A percentile compares a stretch with the other conserved stretches of the same genome.
These are phyloP conservation scores for Solanum ossicruentum DNA, from an alignment of 257 asterid species.

Conservation along the genomic window DNA sequence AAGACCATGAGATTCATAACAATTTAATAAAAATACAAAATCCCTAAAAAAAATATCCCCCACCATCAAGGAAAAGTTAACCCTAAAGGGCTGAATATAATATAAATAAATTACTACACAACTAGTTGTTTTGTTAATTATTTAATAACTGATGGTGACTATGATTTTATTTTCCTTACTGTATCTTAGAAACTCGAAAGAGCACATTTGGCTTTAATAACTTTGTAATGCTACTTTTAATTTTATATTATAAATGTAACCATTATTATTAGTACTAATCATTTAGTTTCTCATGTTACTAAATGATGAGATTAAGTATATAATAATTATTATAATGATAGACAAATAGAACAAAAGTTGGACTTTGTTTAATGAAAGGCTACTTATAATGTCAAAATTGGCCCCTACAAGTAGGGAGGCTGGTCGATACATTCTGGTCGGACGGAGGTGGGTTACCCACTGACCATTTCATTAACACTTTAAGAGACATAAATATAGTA, in stretches of 20 bases:
- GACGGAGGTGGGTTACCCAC: constrained; percentile 5
- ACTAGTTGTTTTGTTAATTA: background rate
- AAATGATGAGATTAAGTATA: background rate
- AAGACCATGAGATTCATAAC: background rate
- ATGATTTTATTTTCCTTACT: background rate
- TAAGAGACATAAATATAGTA: background rate
- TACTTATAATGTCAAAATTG: background rate
- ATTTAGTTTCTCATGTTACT: constrained; percentile 1
- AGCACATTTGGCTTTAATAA: background rate
- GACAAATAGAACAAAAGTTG: background rate
- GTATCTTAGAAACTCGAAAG: background rate
- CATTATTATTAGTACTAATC: background rate
- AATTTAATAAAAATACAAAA: background rate
- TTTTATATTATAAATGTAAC: background rate
- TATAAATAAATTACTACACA: background rate
- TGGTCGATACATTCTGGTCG: background rate
- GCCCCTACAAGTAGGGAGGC: constrained; percentile 5
- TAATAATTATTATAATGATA: background rate
- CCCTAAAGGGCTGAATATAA: background rate
- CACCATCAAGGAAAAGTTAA: constrained; percentile 7
- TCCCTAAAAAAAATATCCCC: background rate
- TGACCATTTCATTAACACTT: background rate
- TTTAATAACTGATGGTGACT: background rate
- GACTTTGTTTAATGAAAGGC: background rate
- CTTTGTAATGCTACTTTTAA: background rate